These are phyloP conservation scores for Aspergillus melleus DNA, from an alignment of 2,329 filamentous ascomycete genomes.

Conservation along the genomic window DNA sequence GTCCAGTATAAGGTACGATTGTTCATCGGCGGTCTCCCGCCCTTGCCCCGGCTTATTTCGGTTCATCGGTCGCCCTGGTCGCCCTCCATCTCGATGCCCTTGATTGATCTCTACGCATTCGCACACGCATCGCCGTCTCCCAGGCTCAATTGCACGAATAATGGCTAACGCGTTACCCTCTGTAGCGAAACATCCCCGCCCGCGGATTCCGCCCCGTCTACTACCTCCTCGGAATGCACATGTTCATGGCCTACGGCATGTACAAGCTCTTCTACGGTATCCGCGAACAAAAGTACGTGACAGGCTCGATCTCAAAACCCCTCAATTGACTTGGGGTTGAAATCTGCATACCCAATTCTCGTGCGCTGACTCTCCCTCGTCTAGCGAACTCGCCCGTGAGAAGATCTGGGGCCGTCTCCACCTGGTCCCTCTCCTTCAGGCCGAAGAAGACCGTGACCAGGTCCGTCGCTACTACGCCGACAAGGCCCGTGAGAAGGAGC, in stretches of 20 bases:
- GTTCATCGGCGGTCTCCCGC: conserved; percentile 6
- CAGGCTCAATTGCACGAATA: background rate
- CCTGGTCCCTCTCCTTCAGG: conserved; percentile 88
- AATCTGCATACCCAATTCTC: background rate
- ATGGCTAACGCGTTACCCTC: conserved; percentile 8
- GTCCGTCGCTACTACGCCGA: conserved; percentile 84
- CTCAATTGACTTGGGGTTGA: background rate
- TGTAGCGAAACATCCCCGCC: conserved; percentile 84
- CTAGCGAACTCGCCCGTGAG: conserved; percentile 87
- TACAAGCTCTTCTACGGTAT: conserved; percentile 81
- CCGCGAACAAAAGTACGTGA: conserved; percentile 82
- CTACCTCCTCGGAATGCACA: conserved; percentile 73
- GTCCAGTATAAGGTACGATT: conserved; percentile 89
- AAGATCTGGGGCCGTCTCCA: conserved; percentile 99
- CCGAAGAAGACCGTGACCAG: conserved; percentile 94
- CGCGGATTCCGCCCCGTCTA: conserved; percentile 83
- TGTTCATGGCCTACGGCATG: conserved; percentile 86
- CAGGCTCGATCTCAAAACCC: background rate
- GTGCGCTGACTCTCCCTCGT: background rate
- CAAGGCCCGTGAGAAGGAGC: conserved; percentile 83
- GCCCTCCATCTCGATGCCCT: background rate
- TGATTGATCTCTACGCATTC: background rate
- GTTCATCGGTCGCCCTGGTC: background rate
- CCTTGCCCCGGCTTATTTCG: background rate
- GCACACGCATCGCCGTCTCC: background rate